Percentiles rank a stretch among this genome's conserved stretches.
Evolutionary conservation across 257 asterid species (phyloP).

Genomic region (Plectranthus barbatus): DNA sequence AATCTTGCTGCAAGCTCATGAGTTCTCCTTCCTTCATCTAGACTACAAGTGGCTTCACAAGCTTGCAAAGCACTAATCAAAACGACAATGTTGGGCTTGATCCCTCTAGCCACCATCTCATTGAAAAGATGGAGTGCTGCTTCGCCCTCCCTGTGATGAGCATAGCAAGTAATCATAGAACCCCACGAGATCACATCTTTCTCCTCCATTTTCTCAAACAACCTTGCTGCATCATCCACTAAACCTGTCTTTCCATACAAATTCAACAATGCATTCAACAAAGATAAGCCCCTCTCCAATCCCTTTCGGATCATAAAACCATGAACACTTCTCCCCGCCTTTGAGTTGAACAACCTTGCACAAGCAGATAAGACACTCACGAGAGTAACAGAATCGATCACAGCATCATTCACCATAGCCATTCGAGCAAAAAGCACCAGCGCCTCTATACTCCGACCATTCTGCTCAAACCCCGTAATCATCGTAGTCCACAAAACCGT

Average conservation of each 20-base stretch:
- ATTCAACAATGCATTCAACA: slow-evolving; percentile 45
- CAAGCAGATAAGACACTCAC: slow-evolving; percentile 65
- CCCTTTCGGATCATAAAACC: slow-evolving; percentile 40
- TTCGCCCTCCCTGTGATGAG: slow-evolving; percentile 46
- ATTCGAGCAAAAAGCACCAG: slow-evolving; percentile 34
- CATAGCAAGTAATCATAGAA: slow-evolving; percentile 58
- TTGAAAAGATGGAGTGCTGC: slow-evolving; percentile 43
- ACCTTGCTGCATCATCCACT: slow-evolving; percentile 26
- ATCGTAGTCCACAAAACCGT: slow-evolving; percentile 63
- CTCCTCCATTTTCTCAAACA: slow-evolving; percentile 45
- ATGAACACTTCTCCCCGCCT: slow-evolving; percentile 56
- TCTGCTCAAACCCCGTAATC: slow-evolving; percentile 57
- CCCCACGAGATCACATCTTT: slow-evolving; percentile 85
- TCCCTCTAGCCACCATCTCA: slow-evolving; percentile 36
- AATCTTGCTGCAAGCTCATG: slow-evolving; percentile 39
- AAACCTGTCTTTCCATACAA: slow-evolving; percentile 54
- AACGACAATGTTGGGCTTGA: slow-evolving; percentile 40
- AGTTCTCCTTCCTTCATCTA: slow-evolving; percentile 44
- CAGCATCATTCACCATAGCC: slow-evolving; percentile 17
- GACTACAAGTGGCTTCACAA: slow-evolving; percentile 42
- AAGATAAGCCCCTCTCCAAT: slow-evolving; percentile 28
- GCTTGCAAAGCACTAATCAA: slow-evolving; percentile 64
- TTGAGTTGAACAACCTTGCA: slow-evolving; percentile 31
- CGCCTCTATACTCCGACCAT: slow-evolving; percentile 33
- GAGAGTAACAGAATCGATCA: slow-evolving; percentile 42